Percentiles rank a stretch among this genome's conserved stretches.
Conservation (phyloP, 2,329 filamentous ascomycete genomes). For the Botrytis deweyae region DNA sequence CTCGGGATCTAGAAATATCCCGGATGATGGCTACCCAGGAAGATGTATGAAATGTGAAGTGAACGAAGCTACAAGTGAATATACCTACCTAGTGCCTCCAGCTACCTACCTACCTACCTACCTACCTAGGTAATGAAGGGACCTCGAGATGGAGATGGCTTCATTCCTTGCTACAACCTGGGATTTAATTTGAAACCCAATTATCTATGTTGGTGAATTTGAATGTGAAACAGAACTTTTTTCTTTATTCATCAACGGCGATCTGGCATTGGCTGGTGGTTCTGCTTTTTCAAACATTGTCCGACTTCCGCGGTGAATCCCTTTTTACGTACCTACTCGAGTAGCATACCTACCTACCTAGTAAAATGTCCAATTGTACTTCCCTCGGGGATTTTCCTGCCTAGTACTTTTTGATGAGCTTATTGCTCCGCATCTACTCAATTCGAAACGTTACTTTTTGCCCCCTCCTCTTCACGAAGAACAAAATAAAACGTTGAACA, state of each 20-base stretch:
- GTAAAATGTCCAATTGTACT: background rate
- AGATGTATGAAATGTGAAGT: background rate
- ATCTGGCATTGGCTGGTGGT: background rate
- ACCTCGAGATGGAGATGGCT: background rate
- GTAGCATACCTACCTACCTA: too few species aligned
- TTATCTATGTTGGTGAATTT: background rate
- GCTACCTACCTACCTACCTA: too few species aligned
- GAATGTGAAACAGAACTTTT: background rate
- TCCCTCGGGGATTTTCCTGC: background rate
- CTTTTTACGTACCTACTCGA: background rate
- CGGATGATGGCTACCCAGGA: background rate
- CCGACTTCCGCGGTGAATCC: background rate
- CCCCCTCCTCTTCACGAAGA: background rate
- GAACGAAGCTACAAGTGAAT: background rate
- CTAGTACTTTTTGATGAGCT: background rate
- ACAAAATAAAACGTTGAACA: background rate
- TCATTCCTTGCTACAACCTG: background rate
- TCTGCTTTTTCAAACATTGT: background rate
- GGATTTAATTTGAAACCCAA: background rate
- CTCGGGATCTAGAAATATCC: background rate
- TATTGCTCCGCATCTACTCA: slow-evolving; percentile 6
- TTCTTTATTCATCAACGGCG: background rate
- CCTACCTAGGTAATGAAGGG: background rate
- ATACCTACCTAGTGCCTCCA: too few species aligned
- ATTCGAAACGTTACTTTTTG: background rate